Base-by-base conservation (phyloP, 768 basidiomycete genomes). In the Floccularia luteovirens region DNA sequence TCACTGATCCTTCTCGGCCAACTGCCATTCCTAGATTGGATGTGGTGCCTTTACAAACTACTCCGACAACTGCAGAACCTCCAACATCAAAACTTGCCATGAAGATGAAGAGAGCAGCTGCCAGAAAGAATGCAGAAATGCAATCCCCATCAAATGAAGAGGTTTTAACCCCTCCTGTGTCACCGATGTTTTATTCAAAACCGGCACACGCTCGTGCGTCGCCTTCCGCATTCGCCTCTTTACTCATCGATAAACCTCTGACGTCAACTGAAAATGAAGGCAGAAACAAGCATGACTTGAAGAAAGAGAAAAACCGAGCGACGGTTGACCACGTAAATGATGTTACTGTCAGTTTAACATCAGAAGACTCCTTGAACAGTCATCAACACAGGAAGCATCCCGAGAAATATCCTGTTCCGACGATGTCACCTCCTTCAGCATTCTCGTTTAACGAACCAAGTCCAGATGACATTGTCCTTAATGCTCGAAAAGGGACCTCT, bases 401-500 rank as follows among this genome's bases (percentile, higher is more conserved):
- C 23, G 32, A 44, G 31, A 34, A 52, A 35, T 50, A 47, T 6
- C 48, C 58, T 14, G 60, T 68, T n/a, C 64, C 70, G 13, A 59
- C 27, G 14, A 34, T 60, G 38, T 44, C 64, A 28, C 51, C 53
- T 5, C 51, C 60, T 13, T 54, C 56, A 28, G 60, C 64, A 2
- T 89, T 88, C 55, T 63, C 77, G 7, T 90, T 92, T 53, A 79
- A 91, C 46, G 73, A 70, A 17, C 89, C 88, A 24, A 96, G 92
- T 59, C 94, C 94, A 16, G 94, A 98, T 49, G 94, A 97, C 52
- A 62, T 88, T 46, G 79, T 97, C 6, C 66, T 86, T 50, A 77
- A 77, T 48, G 88, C 90, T 39, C 77, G 90, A 36, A 79, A 74
- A 39, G 86, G 86, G 33, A 86, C 90, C 3, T 62, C 79, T 22